A percentile compares a stretch with the other conserved stretches of the same genome.
Evolutionary conservation across 345 rosid species (phyloP).

Genomic region (thale cress (Arabidopsis thaliana)): TAIR10.1 NC_003075.7:18329501-18330000

Average conservation of each 20-base stretch:
- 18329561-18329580: conserved; percentile 20
- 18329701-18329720: conserved; percentile 12
- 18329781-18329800: background rate
- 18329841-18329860: conserved; percentile 42
- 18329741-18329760: conserved; percentile 15
- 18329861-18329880: conserved; percentile 50
- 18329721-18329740: background rate
- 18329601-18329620: too few species aligned
- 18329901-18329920: conserved; percentile 52
- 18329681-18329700: background rate
- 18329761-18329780: conserved; percentile 26
- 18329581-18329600: background rate
- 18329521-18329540: conserved; percentile 35
- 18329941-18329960: conserved; percentile 48
- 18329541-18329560: conserved; percentile 22
- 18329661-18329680: background rate
- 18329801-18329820: conserved; percentile 24
- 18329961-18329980: conserved; percentile 27
- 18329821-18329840: conserved; percentile 48
- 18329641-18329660: background rate
- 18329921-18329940: conserved; percentile 48
- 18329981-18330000: conserved; percentile 45
- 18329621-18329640: background rate
- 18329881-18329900: conserved; percentile 50
- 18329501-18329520: conserved; percentile 29